phyloP scores from a whole-genome alignment of 129 eudicot genomes.

The Artemisia tridentata region DNA sequence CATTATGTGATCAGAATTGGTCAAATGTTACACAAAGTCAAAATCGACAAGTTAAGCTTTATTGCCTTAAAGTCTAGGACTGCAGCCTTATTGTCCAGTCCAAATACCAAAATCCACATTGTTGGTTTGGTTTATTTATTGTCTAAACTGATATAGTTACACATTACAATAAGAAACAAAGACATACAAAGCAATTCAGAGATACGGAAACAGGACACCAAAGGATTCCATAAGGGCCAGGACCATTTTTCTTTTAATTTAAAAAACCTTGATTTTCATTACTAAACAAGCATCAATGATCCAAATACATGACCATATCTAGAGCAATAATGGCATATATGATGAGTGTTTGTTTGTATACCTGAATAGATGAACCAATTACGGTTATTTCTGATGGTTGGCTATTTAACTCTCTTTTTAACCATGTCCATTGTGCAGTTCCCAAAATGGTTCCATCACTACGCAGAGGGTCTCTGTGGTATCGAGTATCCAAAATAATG shows the following conservation, averaged over 20 bases:
- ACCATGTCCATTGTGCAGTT: slow-evolving; percentile 58
- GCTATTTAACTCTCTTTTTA: slow-evolving; percentile 47
- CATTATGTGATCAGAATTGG: neutral
- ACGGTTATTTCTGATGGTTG: slow-evolving; percentile 52
- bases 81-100: neutral
- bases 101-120: neutral
- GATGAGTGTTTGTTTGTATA: slow-evolving; percentile 14
- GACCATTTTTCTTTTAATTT: no score
- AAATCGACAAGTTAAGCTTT: neutral
- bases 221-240: no score
- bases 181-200: no score
- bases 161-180: no score
- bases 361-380: slow-evolving; percentile 75
- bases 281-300: no score
- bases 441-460: slow-evolving; percentile 70
- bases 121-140: no score
- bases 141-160: no score
- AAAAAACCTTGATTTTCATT: no score
- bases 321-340: neutral
- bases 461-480: slow-evolving; percentile 61
- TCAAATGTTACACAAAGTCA: neutral
- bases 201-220: no score
- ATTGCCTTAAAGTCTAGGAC: neutral
- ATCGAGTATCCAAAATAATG: slow-evolving; percentile 71
- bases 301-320: neutral